Evolutionary conservation across 768 basidiomycete species (phyloP).

Genomic region (Pisolithus microcarpus): DNA sequence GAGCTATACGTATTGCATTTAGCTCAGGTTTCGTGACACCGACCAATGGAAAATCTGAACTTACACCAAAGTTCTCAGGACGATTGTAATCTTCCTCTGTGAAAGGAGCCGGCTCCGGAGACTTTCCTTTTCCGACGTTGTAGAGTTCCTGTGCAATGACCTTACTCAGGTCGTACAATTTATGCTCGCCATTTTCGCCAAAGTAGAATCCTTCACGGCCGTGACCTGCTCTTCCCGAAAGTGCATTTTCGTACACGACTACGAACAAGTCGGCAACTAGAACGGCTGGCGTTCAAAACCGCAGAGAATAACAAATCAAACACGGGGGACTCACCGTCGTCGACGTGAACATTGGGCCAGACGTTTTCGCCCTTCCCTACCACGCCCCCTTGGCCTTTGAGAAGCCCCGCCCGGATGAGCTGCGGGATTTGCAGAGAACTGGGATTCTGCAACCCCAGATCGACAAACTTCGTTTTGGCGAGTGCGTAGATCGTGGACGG

Average conservation of each 20-base stretch:
- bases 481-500: constrained; percentile 31
- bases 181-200: constrained; percentile 16
- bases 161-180: constrained; percentile 8
- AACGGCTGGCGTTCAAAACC: no score
- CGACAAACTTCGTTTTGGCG: constrained; percentile 11
- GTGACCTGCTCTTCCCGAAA: constrained; percentile 10
- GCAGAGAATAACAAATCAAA: background rate
- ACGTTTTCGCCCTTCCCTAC: constrained; percentile 22
- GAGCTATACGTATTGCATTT: constrained; percentile 8
- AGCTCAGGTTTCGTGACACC: constrained; percentile 6
- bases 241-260: constrained; percentile 10
- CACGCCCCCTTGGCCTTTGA: constrained; percentile 14
- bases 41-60: background rate
- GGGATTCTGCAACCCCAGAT: constrained; percentile 15
- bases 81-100: constrained; percentile 12
- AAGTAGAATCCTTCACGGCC: constrained; percentile 22
- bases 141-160: constrained; percentile 9
- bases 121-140: constrained; percentile 10
- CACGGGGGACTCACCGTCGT: constrained; percentile 10
- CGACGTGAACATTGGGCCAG: constrained; percentile 19
- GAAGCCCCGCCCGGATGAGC: constrained; percentile 16
- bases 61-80: constrained; percentile 2
- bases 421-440: constrained; percentile 21
- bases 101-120: constrained; percentile 8
- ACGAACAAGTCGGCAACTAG: constrained; percentile 14